phyloP scores from a whole-genome alignment of 1,284 basidiomycete genomes.

The Marasmius sp. region DNA sequence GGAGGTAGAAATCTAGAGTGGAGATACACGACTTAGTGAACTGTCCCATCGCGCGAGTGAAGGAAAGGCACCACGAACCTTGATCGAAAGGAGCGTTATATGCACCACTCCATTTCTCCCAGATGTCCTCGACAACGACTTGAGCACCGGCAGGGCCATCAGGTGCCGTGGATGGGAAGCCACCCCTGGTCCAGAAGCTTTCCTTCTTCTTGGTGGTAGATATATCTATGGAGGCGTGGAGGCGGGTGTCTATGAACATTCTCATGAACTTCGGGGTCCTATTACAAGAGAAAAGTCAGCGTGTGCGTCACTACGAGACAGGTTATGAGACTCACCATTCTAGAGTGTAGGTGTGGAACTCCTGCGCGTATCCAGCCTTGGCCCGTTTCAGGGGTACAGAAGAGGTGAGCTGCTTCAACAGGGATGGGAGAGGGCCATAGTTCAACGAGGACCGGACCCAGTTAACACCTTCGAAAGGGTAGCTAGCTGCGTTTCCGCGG shows the following conservation, averaged over 20 bases:
- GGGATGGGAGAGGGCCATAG: constrained; percentile 63
- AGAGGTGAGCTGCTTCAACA: constrained; percentile 68
- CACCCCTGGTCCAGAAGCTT: constrained; percentile 43
- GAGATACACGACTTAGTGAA: not conserved
- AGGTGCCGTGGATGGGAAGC: constrained; percentile 66
- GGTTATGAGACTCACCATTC: constrained; percentile 54
- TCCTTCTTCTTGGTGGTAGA: constrained; percentile 46
- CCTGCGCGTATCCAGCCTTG: constrained; percentile 45
- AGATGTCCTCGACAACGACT: constrained; percentile 61
- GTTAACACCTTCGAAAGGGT: constrained; percentile 64
- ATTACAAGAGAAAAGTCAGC: not conserved
- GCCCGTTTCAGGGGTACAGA: constrained; percentile 59
- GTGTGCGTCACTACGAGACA: not conserved
- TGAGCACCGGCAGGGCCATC: constrained; percentile 55
- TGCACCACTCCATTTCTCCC: constrained; percentile 33
- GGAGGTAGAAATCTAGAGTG: constrained; percentile 70
- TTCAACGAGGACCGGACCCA: constrained; percentile 69
- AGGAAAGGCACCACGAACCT: constrained; percentile 35
- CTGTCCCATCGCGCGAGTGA: constrained; percentile 15
- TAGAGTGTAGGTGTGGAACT: constrained; percentile 74
- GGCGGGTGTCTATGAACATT: constrained; percentile 69
- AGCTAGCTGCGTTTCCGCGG: constrained; percentile 62
- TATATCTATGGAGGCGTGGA: constrained; percentile 32
- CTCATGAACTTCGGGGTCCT: constrained; percentile 60
- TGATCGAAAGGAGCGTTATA: constrained; percentile 81